phyloP scores from a whole-genome alignment of 2,329 filamentous ascomycete species.

The Drechmeria coniospora region DNA sequence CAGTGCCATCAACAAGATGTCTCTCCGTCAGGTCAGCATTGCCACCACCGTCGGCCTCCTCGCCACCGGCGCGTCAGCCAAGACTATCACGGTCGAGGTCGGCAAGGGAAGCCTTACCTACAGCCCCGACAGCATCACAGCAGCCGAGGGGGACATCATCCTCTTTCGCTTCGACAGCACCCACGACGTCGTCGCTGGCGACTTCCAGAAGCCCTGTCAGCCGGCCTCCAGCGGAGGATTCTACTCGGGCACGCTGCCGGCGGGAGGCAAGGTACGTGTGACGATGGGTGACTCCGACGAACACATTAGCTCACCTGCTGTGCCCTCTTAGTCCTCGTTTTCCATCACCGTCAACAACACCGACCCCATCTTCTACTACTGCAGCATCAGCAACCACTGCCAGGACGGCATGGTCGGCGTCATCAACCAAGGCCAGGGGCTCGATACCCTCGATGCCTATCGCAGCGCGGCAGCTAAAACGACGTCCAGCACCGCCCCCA shows the following conservation, averaged over 20 bases:
- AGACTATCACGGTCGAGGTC: constrained; percentile 21
- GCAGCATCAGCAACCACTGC: constrained; percentile 12
- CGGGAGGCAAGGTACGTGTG: too few relatives aligned
- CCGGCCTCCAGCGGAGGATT: constrained; percentile 12
- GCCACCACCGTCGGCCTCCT: neutral
- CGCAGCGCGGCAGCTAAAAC: too few relatives aligned
- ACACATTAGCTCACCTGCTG: too few relatives aligned
- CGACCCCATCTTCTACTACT: constrained; percentile 16
- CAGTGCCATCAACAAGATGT: too few relatives aligned
- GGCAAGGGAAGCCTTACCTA: constrained; percentile 26
- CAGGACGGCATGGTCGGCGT: constrained; percentile 16
- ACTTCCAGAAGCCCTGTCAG: constrained; percentile 31
- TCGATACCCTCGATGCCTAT: too few relatives aligned
- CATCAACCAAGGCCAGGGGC: too few relatives aligned
- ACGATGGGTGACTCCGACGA: too few relatives aligned
- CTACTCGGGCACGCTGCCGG: constrained; percentile 4
- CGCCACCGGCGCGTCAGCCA: constrained; percentile 5
- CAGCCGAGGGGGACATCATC: constrained; percentile 30
- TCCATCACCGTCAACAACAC: constrained; percentile 15
- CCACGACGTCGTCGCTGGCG: constrained; percentile 33
- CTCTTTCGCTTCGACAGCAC: constrained; percentile 37
- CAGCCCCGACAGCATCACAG: constrained; percentile 26
- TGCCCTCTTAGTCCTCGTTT: too few relatives aligned
- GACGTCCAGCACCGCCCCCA: too few relatives aligned
- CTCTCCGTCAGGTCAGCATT: too few relatives aligned